phyloP scores from a whole-genome alignment of 2,329 filamentous ascomycete genomes.

The Colletotrichum sp. region DNA sequence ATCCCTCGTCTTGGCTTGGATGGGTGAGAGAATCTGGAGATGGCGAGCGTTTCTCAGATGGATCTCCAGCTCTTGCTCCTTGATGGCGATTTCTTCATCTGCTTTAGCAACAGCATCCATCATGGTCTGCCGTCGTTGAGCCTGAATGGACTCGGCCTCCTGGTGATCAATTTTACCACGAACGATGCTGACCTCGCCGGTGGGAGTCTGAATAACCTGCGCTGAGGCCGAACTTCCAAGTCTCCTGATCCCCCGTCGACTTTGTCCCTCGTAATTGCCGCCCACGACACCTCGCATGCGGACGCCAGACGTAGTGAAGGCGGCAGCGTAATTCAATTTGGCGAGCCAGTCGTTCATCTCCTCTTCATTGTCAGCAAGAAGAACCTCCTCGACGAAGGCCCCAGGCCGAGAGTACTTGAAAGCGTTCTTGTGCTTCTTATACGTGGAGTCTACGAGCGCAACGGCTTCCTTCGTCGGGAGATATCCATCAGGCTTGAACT shows the following conservation, averaged over 20 bases:
- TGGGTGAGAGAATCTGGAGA: constrained; percentile 85
- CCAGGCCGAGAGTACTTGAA: constrained; percentile 90
- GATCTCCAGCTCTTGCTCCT: constrained; percentile 80
- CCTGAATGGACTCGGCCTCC: constrained; percentile 85
- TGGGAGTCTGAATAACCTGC: constrained; percentile 70
- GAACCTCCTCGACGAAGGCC: constrained; percentile 80
- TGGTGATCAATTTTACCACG: constrained; percentile 79
- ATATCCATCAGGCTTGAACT: constrained; percentile 92
- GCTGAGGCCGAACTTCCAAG: constrained; percentile 68
- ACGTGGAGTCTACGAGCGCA: constrained; percentile 82
- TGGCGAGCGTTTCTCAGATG: constrained; percentile 90
- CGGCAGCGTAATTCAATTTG: constrained; percentile 94
- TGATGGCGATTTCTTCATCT: constrained; percentile 75
- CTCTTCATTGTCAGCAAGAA: constrained; percentile 86
- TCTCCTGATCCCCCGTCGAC: constrained; percentile 72
- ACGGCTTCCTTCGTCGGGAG: constrained; percentile 95
- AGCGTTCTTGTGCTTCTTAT: constrained; percentile 95
- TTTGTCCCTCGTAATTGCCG: constrained; percentile 84
- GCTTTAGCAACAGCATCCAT: constrained; percentile 82
- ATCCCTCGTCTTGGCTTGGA: constrained; percentile 89
- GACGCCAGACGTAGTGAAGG: constrained; percentile 90
- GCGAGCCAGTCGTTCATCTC: constrained; percentile 98
- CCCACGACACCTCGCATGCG: constrained; percentile 88
- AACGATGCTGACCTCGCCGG: constrained; percentile 75
- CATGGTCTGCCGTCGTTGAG: constrained; percentile 83